phyloP scores from a whole-genome alignment of 495 filamentous ascomycete genomes.

The Corynascus novoguineensis region DNA sequence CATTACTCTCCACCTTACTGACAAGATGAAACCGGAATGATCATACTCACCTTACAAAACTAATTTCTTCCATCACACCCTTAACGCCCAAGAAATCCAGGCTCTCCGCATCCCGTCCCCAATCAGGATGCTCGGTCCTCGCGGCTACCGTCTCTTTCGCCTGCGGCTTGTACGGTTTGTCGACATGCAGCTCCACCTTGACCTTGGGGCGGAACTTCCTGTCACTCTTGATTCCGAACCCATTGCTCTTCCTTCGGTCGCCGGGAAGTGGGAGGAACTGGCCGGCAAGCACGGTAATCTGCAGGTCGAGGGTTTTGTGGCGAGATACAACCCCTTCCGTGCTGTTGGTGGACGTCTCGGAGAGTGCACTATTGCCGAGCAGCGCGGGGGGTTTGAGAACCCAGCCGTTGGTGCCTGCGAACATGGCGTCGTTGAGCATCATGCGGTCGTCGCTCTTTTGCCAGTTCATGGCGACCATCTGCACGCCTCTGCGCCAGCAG shows the following conservation, averaged over 20 bases:
- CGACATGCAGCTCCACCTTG: conserved; percentile 75
- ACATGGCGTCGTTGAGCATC: conserved; percentile 96
- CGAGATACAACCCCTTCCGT: too few species aligned
- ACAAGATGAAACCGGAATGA: conserved; percentile 1
- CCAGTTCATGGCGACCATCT: conserved; percentile 95
- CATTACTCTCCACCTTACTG: conserved; percentile 4
- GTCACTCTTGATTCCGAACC: conserved; percentile 26
- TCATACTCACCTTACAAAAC: conserved; percentile 43
- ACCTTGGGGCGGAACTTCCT: conserved; percentile 44
- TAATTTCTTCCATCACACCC: conserved; percentile 40
- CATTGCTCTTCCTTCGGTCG: conserved; percentile 13
- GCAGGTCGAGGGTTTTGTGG: conserved; percentile 35
- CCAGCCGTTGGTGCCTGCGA: conserved; percentile 75
- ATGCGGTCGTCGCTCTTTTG: conserved; percentile 82
- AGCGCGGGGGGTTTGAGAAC: conserved; percentile 70
- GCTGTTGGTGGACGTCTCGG: conserved; percentile 18
- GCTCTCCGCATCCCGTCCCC: conserved; percentile 24
- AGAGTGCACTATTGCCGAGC: conserved; percentile 20
- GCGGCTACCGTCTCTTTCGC: conserved; percentile 28
- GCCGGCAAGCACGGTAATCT: conserved; percentile 42
- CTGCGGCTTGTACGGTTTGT: conserved; percentile 42
- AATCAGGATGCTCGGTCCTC: conserved; percentile 41
- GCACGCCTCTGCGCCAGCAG: conserved; percentile 83
- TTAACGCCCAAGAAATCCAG: conserved; percentile 38
- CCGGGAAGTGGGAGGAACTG: conserved; percentile 38